phyloP scores from a whole-genome alignment of 1,284 basidiomycete genomes.

The Pyrrhoderma noxium region DNA sequence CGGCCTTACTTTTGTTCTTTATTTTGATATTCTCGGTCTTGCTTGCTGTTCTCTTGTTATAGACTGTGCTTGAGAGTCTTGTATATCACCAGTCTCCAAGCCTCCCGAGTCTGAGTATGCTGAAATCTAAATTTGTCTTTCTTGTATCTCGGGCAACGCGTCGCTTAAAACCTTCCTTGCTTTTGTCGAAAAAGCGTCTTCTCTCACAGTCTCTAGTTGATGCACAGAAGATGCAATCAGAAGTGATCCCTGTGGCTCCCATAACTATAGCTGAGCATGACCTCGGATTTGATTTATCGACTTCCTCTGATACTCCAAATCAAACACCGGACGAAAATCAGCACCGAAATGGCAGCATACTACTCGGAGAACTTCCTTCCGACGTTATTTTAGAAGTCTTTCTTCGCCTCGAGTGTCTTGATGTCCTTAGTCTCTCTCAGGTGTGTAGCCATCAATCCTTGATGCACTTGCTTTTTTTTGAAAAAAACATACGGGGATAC shows the following conservation, averaged over 20 bases:
- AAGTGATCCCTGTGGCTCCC: no score
- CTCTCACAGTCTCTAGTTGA: not conserved
- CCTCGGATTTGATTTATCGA: no score
- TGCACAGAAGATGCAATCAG: no score
- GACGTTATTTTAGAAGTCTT: slow-evolving; percentile 13
- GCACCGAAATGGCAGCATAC: not conserved
- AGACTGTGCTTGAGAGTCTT: no score
- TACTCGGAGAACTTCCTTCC: slow-evolving; percentile 7
- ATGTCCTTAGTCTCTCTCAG: slow-evolving; percentile 12
- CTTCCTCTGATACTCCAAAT: no score
- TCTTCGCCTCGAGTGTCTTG: slow-evolving; percentile 10
- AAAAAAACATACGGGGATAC: no score
- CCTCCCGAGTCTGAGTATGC: no score
- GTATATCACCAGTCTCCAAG: no score
- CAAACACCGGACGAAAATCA: not conserved
- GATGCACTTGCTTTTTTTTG: not conserved
- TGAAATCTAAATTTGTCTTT: not conserved
- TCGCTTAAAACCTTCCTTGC: not conserved
- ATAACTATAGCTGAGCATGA: no score
- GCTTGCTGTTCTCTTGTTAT: no score
- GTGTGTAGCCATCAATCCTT: not conserved
- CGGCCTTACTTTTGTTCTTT: no score
- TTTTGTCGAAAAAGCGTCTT: not conserved
- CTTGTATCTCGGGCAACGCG: not conserved
- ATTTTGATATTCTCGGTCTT: no score